These are phyloP conservation scores for Limnanthes douglasii DNA, from an alignment of 345 rosid species.

Conservation along the genomic window DNA sequence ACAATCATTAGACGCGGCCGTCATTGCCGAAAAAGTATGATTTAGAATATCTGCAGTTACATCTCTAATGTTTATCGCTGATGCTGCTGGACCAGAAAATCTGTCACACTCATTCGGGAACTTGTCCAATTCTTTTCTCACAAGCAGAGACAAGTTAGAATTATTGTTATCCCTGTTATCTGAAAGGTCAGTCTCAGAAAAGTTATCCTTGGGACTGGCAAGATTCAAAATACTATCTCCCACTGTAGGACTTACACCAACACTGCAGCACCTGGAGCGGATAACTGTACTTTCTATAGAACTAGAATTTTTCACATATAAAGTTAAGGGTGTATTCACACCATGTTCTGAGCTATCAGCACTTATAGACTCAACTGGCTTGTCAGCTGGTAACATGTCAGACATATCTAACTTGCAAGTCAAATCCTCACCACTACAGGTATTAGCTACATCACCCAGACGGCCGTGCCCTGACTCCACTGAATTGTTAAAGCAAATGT, in stretches of 20 bases:
- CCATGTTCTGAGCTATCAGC: conserved; percentile 12
- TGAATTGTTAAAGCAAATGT: conserved; percentile 5
- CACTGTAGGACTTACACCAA: conserved; percentile 11
- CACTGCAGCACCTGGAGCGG: conserved; percentile 4
- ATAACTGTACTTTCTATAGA: conserved; percentile 12
- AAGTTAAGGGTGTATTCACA: conserved; percentile 21
- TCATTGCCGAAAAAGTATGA: conserved; percentile 13
- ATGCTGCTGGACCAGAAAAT: conserved; percentile 12
- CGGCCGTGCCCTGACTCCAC: conserved; percentile 11
- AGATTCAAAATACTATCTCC: conserved; percentile 7
- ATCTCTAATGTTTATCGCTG: conserved; percentile 11
- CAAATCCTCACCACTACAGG: conserved; percentile 5
- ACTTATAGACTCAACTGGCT: conserved; percentile 15
- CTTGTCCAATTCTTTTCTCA: conserved; percentile 17
- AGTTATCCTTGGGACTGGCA: conserved; percentile 12
- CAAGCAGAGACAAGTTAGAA: conserved; percentile 11
- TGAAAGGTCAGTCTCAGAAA: conserved; percentile 14
- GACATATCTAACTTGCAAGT: conserved; percentile 19
- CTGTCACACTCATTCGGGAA: conserved; percentile 15
- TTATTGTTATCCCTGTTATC: conserved; percentile 9
- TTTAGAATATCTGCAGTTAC: conserved; percentile 13
- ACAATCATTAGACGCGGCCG: conserved; percentile 10
- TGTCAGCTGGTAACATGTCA: conserved; percentile 13
- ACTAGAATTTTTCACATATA: conserved; percentile 17
- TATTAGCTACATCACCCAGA: conserved; percentile 12